A percentile compares a stretch with the other conserved stretches of the same genome.
Conservation (phyloP, 2,329 filamentous ascomycete species). For the Monilinia polystroma region DNA sequence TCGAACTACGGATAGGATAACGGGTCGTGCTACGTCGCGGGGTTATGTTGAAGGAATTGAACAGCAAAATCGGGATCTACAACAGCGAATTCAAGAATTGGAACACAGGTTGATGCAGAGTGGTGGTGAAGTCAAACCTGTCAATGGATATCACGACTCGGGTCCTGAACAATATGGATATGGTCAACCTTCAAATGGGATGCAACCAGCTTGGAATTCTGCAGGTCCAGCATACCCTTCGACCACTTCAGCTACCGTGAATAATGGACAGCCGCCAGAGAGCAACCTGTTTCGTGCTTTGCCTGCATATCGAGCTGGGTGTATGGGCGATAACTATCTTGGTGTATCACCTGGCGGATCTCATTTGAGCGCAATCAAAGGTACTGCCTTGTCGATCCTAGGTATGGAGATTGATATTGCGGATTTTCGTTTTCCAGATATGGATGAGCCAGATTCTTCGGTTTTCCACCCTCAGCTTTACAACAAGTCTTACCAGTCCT, state of each 20-base stretch:
- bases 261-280: slow-evolving; percentile 28
- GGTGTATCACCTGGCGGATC: slow-evolving; percentile 60
- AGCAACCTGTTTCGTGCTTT: slow-evolving; percentile 33
- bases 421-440: slow-evolving; percentile 65
- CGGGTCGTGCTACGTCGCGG: slow-evolving; percentile 73
- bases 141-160: slow-evolving; percentile 26
- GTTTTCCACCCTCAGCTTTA: slow-evolving; percentile 51
- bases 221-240: slow-evolving; percentile 25
- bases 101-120: slow-evolving; percentile 62
- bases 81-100: slow-evolving; percentile 64
- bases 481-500: slow-evolving; percentile 71
- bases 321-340: slow-evolving; percentile 61
- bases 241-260: background rate
- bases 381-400: slow-evolving; percentile 73
- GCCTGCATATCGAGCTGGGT: slow-evolving; percentile 36
- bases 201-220: slow-evolving; percentile 29
- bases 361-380: slow-evolving; percentile 70
- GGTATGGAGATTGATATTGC: slow-evolving; percentile 78
- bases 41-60: slow-evolving; percentile 79
- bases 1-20: slow-evolving; percentile 81
- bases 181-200: slow-evolving; percentile 9
- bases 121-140: slow-evolving; percentile 56
- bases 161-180: slow-evolving; percentile 21
- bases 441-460: slow-evolving; percentile 56
- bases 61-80: slow-evolving; percentile 66